These are phyloP conservation scores for Endothia cerciana DNA, from an alignment of 2,329 filamentous ascomycete species.

Conservation along the genomic window DNA sequence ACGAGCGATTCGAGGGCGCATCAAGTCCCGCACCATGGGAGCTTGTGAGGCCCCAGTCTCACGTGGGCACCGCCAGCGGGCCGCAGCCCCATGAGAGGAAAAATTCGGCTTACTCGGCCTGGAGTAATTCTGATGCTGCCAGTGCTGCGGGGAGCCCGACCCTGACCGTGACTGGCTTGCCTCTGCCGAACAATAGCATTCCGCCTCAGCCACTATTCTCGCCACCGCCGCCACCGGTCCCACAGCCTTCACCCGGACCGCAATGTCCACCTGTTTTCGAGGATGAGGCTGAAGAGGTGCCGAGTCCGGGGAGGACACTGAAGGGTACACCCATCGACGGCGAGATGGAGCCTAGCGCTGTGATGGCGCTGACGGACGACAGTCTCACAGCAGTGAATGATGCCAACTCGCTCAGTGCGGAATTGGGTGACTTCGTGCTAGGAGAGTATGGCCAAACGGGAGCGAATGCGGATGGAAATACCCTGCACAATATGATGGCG, in stretches of 20 bases:
- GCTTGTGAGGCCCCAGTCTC: conserved; percentile 32
- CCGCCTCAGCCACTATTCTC: conserved; percentile 34
- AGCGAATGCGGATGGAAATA: background rate
- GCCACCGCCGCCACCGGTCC: conserved; percentile 33
- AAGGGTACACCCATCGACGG: conserved; percentile 23
- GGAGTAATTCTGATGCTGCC: conserved; percentile 52
- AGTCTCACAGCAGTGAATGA: background rate
- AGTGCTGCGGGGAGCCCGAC: conserved; percentile 57
- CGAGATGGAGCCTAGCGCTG: background rate
- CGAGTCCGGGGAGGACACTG: conserved; percentile 35
- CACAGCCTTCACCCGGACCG: conserved; percentile 33
- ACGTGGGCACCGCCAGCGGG: conserved; percentile 18
- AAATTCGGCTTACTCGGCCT: conserved; percentile 53
- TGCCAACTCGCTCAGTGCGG: background rate
- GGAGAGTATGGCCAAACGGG: background rate
- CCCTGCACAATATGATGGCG: background rate
- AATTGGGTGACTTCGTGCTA: background rate
- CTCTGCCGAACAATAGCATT: conserved; percentile 22
- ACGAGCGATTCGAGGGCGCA: conserved; percentile 48
- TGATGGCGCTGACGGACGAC: background rate
- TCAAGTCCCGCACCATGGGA: conserved; percentile 45
- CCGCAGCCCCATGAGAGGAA: conserved; percentile 46
- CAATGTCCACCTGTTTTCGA: conserved; percentile 46
- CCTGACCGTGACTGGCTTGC: conserved; percentile 44
- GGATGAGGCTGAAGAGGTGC: conserved; percentile 40